Percentiles rank a stretch among this genome's conserved stretches.
Conservation (phyloP, 345 rosid genomes). For the Gynandropsis gynandra region DNA sequence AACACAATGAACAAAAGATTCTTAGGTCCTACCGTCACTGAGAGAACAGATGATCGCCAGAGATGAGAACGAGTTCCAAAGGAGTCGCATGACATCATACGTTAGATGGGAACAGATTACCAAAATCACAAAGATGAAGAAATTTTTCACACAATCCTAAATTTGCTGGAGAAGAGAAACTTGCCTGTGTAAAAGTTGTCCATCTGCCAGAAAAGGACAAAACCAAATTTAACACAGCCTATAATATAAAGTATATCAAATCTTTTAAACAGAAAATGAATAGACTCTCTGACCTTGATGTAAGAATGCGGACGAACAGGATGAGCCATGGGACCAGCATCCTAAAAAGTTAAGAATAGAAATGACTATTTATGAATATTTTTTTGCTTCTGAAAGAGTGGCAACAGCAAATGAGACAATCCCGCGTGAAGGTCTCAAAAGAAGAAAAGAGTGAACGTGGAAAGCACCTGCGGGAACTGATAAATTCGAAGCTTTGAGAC, state of each 20-base stretch:
- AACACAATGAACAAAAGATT: background rate
- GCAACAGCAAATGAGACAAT: background rate
- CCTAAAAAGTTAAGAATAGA: conserved; percentile 36
- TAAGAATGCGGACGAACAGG: conserved; percentile 98
- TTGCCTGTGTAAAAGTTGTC: conserved; percentile 97
- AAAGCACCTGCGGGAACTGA: conserved; percentile 86
- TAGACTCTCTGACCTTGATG: conserved; percentile 58
- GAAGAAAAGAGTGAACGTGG: background rate
- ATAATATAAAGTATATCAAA: background rate
- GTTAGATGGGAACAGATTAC: conserved; percentile 16
- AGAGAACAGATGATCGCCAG: conserved; percentile 29
- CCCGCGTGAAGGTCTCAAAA: conserved; percentile 1
- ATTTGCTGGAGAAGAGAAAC: conserved; percentile 24
- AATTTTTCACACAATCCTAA: background rate
- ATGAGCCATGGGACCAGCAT: conserved; percentile 99
- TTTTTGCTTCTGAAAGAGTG: background rate
- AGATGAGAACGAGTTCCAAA: conserved; percentile 25
- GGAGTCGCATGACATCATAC: conserved; percentile 28
- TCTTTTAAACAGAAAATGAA: background rate
- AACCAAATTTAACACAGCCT: conserved; percentile 17
- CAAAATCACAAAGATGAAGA: conserved; percentile 8
- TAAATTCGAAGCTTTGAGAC: conserved; percentile 82
- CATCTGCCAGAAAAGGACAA: conserved; percentile 53
- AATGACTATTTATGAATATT: too few species aligned
- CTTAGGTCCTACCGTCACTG: conserved; percentile 71